Evolutionary conservation across 2,329 filamentous ascomycete genomes (phyloP), one percentile per base, ranked within the genome.

Genomic region (Cladosporium sp.): DNA sequence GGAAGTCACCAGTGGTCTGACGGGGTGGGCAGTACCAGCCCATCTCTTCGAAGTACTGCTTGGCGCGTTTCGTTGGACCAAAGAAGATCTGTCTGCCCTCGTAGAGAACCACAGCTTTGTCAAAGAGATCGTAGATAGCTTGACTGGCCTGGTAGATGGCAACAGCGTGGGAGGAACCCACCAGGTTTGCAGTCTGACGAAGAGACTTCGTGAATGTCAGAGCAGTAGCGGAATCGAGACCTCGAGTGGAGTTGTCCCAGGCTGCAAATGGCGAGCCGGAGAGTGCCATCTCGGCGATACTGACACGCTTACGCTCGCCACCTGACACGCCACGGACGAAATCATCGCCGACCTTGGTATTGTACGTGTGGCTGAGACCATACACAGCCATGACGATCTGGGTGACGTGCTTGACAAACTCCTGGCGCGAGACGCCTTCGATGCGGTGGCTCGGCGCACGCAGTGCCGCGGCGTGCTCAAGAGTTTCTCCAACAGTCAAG

Each of bases 21-120:
- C 85, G 77, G 2, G 76, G 67, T 0, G 84, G 84, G 59, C 85
- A 88, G 33, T 77, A 66, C 76, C 81, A 91, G 38, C 87, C 87
- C 68, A 86, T 80, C 10, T 77, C 70, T 60, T 83, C 79, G 55
- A 91, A 90, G 67, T 82, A 90, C 0, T 66, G 65, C 60, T 78
- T 83, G 0, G 86, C 87, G 2, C 73, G 66, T 5, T 61, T 64
- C 0, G 82, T 79, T 0, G 80, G 78, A 0, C 87, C 88, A 57
- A 85, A 91, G 71, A 82, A 92, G 56, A 91, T 91, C 63, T 91
- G 80, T 0, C 84, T 78, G 1, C 87, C 88, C 63, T 90, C 84
- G 62, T 91, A 89, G 0, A 91, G 72, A 0, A 92, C 84, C 0
- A 83, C 76, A 0, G 80, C 81, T 65, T 90, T 90, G 70, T 92